Percentiles rank a stretch among this genome's conserved stretches.
phyloP scores from a whole-genome alignment of 441 rosid species.

The Croton setiger region DNA sequence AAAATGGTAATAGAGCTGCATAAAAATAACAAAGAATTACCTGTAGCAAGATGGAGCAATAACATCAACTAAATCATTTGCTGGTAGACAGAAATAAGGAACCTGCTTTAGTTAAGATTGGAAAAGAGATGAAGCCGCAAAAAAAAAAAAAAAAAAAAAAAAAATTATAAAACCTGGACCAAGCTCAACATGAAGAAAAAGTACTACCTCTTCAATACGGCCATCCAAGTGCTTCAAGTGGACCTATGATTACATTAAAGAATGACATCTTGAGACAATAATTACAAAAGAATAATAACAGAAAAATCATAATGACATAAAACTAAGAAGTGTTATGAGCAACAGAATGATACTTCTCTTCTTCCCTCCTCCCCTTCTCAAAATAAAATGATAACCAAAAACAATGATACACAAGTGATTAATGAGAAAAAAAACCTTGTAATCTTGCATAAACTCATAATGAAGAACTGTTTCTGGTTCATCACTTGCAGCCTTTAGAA shows the following conservation, averaged over 20 bases:
- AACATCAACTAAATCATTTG: slow-evolving; percentile 88
- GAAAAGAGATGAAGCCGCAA: slow-evolving; percentile 36
- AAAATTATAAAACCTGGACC: no score
- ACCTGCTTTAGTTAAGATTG: slow-evolving; percentile 70
- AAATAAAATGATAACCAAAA: not conserved
- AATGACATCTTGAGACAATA: slow-evolving; percentile 7
- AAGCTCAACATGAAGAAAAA: slow-evolving; percentile 15
- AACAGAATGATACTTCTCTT: not conserved
- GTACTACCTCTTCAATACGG: slow-evolving; percentile 84
- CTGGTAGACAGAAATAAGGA: slow-evolving; percentile 98
- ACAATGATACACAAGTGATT: slow-evolving; percentile 7
- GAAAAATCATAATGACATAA: not conserved
- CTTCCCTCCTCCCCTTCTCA: no score
- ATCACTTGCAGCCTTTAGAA: slow-evolving; percentile 82
- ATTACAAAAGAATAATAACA: not conserved
- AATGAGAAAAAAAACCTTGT: slow-evolving; percentile 61
- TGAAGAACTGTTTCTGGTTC: slow-evolving; percentile 94
- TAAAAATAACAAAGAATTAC: slow-evolving; percentile 34
- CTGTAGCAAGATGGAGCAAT: slow-evolving; percentile 99
- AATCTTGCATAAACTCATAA: slow-evolving; percentile 98
- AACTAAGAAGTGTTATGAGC: not conserved
- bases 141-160: no score
- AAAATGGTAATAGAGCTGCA: slow-evolving; percentile 5
- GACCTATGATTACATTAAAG: slow-evolving; percentile 45
- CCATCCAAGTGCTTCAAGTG: slow-evolving; percentile 96